Evolutionary conservation across 164 flowering plant genomes (phyloP).

Genomic region (Stephania yunnanensis): DNA sequence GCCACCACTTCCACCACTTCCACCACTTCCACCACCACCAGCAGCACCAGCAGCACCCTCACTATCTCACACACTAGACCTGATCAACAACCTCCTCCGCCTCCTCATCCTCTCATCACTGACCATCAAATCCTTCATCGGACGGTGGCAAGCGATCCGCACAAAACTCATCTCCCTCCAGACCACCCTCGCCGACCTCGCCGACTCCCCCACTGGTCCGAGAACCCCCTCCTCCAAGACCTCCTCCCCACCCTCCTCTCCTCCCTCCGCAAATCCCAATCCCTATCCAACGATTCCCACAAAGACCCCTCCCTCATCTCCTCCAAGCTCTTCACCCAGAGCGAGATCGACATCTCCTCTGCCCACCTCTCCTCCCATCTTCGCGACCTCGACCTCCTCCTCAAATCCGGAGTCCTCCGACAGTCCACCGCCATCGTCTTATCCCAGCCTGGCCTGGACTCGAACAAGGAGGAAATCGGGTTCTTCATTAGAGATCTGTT

Average conservation of each 20-base stretch:
- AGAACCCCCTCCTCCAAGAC: slow-evolving; percentile 47
- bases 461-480: slow-evolving; percentile 44
- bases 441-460: slow-evolving; percentile 47
- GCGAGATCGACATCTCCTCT: slow-evolving; percentile 74
- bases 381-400: slow-evolving; percentile 54
- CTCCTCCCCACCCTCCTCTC: slow-evolving; percentile 52
- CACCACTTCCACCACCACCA: neutral
- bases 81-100: slow-evolving; percentile 25
- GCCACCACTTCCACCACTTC: slow-evolving; percentile 8
- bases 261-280: slow-evolving; percentile 39
- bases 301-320: slow-evolving; percentile 20
- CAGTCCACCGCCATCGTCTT: slow-evolving; percentile 67
- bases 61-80: slow-evolving; percentile 18
- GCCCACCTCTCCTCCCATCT: slow-evolving; percentile 45
- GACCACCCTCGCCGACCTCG: slow-evolving; percentile 30
- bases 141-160: slow-evolving; percentile 46
- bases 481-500: slow-evolving; percentile 62
- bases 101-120: slow-evolving; percentile 35
- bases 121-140: slow-evolving; percentile 38
- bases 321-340: slow-evolving; percentile 68
- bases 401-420: slow-evolving; percentile 66
- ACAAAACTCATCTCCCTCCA: slow-evolving; percentile 37
- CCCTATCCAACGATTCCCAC: slow-evolving; percentile 45
- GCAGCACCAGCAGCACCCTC: slow-evolving; percentile 24
- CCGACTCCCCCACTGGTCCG: slow-evolving; percentile 42